Percentiles rank a stretch among this genome's conserved stretches.
These are phyloP conservation scores for Vaccinium myrtillus DNA, from an alignment of 148 eudicot species.

Conservation along the genomic window DNA sequence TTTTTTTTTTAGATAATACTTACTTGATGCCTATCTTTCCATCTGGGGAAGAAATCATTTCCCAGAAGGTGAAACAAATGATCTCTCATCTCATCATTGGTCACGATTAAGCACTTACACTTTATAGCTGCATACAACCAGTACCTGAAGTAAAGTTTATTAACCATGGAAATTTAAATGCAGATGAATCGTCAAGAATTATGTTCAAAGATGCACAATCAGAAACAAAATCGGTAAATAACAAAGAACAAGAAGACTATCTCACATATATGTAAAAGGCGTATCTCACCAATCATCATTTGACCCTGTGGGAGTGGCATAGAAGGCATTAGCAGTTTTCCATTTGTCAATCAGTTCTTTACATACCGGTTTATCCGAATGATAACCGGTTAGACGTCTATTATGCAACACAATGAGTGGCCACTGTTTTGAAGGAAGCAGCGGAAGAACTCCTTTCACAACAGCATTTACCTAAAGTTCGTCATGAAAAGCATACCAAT, in stretches of 20 bases:
- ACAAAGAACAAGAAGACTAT: neutral
- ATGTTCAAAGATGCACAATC: slow-evolving; percentile 7
- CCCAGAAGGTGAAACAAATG: slow-evolving; percentile 82
- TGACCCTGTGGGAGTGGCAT: slow-evolving; percentile 89
- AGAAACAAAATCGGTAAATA: neutral
- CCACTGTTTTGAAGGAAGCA: slow-evolving; percentile 77
- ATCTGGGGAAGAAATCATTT: slow-evolving; percentile 83
- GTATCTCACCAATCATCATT: slow-evolving; percentile 88
- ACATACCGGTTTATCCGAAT: slow-evolving; percentile 50
- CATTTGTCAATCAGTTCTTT: slow-evolving; percentile 63
- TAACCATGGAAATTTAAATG: slow-evolving; percentile 12
- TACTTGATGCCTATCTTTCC: slow-evolving; percentile 98
- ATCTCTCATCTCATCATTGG: slow-evolving; percentile 96
- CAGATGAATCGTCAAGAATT: slow-evolving; percentile 13
- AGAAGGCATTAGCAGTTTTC: slow-evolving; percentile 76
- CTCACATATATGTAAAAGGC: neutral
- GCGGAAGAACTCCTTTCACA: slow-evolving; percentile 78
- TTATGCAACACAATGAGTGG: slow-evolving; percentile 81
- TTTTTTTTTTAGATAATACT: slow-evolving; percentile 1
- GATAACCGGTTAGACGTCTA: slow-evolving; percentile 59
- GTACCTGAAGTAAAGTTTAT: slow-evolving; percentile 57
- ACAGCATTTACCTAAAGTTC: slow-evolving; percentile 64
- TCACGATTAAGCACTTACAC: slow-evolving; percentile 68
- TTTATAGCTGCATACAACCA: slow-evolving; percentile 96
- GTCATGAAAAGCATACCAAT: neutral